A percentile compares a stretch with the other conserved stretches of the same genome.
Conservation (phyloP, 1,284 basidiomycete species). For the Heterobasidion occidentale region DNA sequence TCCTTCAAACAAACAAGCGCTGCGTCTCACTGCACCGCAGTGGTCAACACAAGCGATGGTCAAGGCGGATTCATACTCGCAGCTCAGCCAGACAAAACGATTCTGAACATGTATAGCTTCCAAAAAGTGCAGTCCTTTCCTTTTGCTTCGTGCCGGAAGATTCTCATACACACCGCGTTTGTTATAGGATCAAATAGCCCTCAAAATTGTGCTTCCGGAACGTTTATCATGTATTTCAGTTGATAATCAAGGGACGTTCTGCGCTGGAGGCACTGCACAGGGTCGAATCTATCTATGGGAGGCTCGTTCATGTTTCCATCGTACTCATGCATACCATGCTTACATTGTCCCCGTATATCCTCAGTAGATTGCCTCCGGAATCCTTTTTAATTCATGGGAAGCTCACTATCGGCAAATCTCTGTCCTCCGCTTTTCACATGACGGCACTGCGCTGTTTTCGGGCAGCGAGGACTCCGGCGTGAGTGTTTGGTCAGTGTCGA, state of each 20-base stretch:
- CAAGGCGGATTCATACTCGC: constrained; percentile 73
- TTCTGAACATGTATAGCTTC: constrained; percentile 76
- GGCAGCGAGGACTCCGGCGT: constrained; percentile 87
- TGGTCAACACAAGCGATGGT: constrained; percentile 54
- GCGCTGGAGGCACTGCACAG: constrained; percentile 82
- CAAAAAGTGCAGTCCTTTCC: constrained; percentile 53
- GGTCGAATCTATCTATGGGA: constrained; percentile 96
- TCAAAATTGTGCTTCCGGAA: constrained; percentile 87
- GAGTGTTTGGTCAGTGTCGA: constrained; percentile 84
- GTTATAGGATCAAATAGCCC: constrained; percentile 74
- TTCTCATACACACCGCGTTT: constrained; percentile 1
- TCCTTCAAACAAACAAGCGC: constrained; percentile 74
- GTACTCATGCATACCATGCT: background rate
- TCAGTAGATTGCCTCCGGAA: constrained; percentile 78
- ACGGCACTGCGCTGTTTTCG: constrained; percentile 75
- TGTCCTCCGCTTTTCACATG: constrained; percentile 76
- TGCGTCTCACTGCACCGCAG: constrained; percentile 45
- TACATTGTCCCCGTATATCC: constrained; percentile 11
- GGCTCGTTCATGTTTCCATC: constrained; percentile 37
- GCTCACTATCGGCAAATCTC: constrained; percentile 91
- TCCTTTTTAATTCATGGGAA: constrained; percentile 85
- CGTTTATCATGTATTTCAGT: constrained; percentile 75
- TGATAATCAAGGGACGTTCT: constrained; percentile 67
- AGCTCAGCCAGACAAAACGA: constrained; percentile 72
- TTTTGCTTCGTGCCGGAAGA: constrained; percentile 2